Base-by-base conservation (phyloP, 1,284 basidiomycete genomes). In the Pascua guehoae region DNA sequence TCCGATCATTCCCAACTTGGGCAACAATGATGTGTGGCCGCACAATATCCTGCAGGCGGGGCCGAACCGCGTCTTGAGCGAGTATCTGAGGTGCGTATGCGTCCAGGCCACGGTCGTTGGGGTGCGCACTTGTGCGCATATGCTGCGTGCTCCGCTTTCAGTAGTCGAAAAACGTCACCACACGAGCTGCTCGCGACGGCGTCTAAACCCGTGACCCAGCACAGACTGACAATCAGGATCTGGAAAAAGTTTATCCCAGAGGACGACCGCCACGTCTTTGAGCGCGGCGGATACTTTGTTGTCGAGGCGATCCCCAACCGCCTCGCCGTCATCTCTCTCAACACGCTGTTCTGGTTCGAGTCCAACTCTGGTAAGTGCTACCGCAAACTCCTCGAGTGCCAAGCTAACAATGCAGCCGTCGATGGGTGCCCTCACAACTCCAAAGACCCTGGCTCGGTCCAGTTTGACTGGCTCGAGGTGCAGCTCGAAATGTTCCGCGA, bases 291-390 rank as follows among this genome's bases (percentile, higher is more conserved):
- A 37, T 95, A 95, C 78, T 96, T 83, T 69, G 83, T 88, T 4
- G 81, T 83, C 41, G 91, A 96, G 70, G 86, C 95, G 39, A 84
- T 95, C 32, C 87, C 88, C 1, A 82, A 86, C 66, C 72, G 83
- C 53, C 70, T 95, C 16, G 89, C 89, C 9, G 89, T 88, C 47
- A 86, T 96, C 71, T 88, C 87, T 64, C 79, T 96, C 58, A 96
- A 95, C 76, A 94, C 92, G 1, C 83, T 96, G 76, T 96, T 91
- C 77, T 94, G 91, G 79, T 96, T 89, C 75, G 87, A 91, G 70
- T 86, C 87, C 39, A 96, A 96, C 78, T 89, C 91, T 79, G 88
- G 89, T 85, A 66, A 70, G 79, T n/a, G n/a, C 62, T 4, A 15
- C 15, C 15, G 2, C 17, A 41, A 14, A 1, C 16, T 16, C 55